Evolutionary conservation across 2,329 filamentous ascomycete species (phyloP), one percentile per base, ranked within the genome.

Genomic region (Lasiodiplodia sp.): DNA sequence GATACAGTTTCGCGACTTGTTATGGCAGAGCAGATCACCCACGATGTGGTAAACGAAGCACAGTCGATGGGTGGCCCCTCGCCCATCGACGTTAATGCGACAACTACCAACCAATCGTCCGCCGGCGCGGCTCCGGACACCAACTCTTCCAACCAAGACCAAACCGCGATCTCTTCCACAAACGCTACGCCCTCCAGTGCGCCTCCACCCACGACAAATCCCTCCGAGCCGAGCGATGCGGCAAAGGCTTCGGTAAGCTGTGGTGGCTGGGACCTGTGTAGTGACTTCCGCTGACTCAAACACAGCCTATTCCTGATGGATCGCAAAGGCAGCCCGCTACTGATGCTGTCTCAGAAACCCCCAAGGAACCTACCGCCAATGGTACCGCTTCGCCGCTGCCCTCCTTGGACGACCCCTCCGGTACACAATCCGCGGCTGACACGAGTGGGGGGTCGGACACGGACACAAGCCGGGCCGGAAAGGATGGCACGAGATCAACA

Each of bases 391-490:
- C 70, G 60, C 77, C 79, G 34, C 73, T 74, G n/a, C 76, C 74
- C 28, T 73, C 74, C n/a, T 67, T 74, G 7, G 78, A 79, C 65
- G 72, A 74, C 49, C 63, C 38, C 21, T n/a, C 66, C 2, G 76
- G 74, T 44, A 72, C 73, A 55, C 71, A 72, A n/a, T 73, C 75
- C 47, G 88, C 91, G 74, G 88, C 88, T 71, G 92, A 91, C 77
- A 84, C 88, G 71, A 93, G 89, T 78, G 91, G 90, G 73, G 90
- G 89, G 73, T 94, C 92, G 68, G 92, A 94, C 80, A 93, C 88
- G 51, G 92, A 94, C 77, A 87, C 88, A 72, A 90, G 89, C 70
- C 88, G 87, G 74, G 82, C 83, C 63, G 87, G 88, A 69, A 86
- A 87, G 70, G 85, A 87, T 73, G 84, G 85, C 60, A 84, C 89